phyloP scores from a whole-genome alignment of 371 early-diverging fungal species.

The Rhizopus arrhizus region DNA sequence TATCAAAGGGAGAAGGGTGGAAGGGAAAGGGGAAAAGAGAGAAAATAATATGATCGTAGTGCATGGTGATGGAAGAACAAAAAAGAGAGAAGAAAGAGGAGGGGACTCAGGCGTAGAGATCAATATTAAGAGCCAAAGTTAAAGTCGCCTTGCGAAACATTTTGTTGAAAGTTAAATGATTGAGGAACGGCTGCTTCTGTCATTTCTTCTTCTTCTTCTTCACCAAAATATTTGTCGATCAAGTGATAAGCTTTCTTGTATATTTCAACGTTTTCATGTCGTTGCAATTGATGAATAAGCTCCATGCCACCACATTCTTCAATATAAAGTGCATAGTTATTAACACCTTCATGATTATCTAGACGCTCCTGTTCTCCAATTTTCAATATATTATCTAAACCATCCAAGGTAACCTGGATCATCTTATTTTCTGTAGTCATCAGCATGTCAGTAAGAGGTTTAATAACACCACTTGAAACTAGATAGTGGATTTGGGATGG shows the following conservation, averaged over 20 bases:
- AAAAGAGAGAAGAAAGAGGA: too few relatives aligned
- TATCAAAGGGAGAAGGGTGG: background rate
- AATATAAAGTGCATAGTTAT: slow-evolving; percentile 81
- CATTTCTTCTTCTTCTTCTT: slow-evolving; percentile 73
- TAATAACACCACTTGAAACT: slow-evolving; percentile 89
- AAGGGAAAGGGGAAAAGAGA: background rate
- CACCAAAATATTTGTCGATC: slow-evolving; percentile 93
- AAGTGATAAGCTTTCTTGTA: slow-evolving; percentile 91
- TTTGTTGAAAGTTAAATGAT: slow-evolving; percentile 22
- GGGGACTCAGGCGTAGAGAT: background rate
- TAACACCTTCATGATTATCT: slow-evolving; percentile 61
- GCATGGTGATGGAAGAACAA: too few relatives aligned
- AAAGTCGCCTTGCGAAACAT: slow-evolving; percentile 34
- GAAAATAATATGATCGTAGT: background rate
- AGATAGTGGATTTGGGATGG: slow-evolving; percentile 92
- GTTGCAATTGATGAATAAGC: slow-evolving; percentile 86
- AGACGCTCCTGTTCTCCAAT: slow-evolving; percentile 48
- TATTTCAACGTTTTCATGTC: slow-evolving; percentile 90
- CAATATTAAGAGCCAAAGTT: slow-evolving; percentile 20
- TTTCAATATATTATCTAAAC: slow-evolving; percentile 81
- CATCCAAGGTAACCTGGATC: slow-evolving; percentile 95
- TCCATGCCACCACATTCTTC: slow-evolving; percentile 94
- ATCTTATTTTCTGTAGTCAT: slow-evolving; percentile 90
- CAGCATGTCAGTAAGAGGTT: slow-evolving; percentile 93
- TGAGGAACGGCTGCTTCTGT: slow-evolving; percentile 6